These are phyloP conservation scores for Fusarium luffae DNA, from an alignment of 2,329 filamentous ascomycete species.

Conservation along the genomic window DNA sequence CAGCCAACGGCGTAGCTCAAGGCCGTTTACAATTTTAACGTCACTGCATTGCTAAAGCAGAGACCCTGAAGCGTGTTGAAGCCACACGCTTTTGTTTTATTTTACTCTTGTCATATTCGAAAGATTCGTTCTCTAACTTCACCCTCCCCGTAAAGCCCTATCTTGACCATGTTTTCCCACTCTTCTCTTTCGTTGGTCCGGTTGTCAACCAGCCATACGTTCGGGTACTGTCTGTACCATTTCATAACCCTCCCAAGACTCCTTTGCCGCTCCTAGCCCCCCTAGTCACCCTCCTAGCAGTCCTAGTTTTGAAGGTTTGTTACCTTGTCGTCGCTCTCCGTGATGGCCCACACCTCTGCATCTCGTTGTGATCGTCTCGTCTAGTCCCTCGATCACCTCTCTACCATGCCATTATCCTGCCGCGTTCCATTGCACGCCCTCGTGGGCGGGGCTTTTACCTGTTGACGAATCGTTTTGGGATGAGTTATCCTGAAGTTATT, in stretches of 20 bases:
- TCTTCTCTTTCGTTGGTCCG: slow-evolving; percentile 43
- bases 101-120: slow-evolving; percentile 29
- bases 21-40: slow-evolving; percentile 41
- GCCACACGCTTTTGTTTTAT: slow-evolving; percentile 39
- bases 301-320: slow-evolving; percentile 44
- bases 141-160: slow-evolving; percentile 44
- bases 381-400: slow-evolving; percentile 45
- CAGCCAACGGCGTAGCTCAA: slow-evolving; percentile 40
- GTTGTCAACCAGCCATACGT: slow-evolving; percentile 30
- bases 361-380: slow-evolving; percentile 50
- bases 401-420: slow-evolving; percentile 50
- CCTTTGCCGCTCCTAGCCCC: slow-evolving; percentile 48
- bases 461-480: slow-evolving; percentile 58
- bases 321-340: slow-evolving; percentile 43
- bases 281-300: slow-evolving; percentile 42
- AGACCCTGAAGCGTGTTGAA: slow-evolving; percentile 36
- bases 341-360: slow-evolving; percentile 51
- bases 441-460: slow-evolving; percentile 56
- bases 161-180: slow-evolving; percentile 33
- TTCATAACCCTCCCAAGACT: slow-evolving; percentile 29
- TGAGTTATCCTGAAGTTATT: slow-evolving; percentile 56
- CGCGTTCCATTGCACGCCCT: slow-evolving; percentile 45
- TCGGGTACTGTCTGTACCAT: slow-evolving; percentile 35
- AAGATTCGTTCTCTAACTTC: slow-evolving; percentile 40
- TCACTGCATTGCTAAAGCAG: slow-evolving; percentile 39